phyloP scores from a whole-genome alignment of 1,284 basidiomycete genomes.

The Puccinia polysora region DNA sequence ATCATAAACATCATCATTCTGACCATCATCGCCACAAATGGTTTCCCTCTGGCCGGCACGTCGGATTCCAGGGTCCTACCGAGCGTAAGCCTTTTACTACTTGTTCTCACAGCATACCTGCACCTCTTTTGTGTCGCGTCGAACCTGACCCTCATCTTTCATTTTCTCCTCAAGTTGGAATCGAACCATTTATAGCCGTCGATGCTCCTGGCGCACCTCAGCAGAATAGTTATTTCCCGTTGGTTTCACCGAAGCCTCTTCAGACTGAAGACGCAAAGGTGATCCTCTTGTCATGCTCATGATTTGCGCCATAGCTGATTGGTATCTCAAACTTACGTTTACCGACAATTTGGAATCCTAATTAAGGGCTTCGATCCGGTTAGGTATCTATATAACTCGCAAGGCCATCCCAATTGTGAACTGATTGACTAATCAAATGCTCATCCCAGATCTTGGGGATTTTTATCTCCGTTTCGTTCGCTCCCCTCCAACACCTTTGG shows the following conservation, averaged over 20 bases:
- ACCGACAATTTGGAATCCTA: background rate
- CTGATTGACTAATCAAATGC: background rate
- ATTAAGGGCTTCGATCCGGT: constrained; percentile 15
- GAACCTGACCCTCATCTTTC: background rate
- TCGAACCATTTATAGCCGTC: constrained; percentile 35
- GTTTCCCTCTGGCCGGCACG: constrained; percentile 16
- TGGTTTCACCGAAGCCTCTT: constrained; percentile 19
- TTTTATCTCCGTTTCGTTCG: constrained; percentile 42
- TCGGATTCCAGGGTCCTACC: constrained; percentile 24
- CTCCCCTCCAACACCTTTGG: constrained; percentile 39
- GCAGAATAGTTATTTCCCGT: constrained; percentile 28
- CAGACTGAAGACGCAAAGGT: background rate
- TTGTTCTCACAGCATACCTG: background rate
- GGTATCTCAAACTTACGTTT: background rate
- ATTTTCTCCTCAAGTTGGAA: constrained; percentile 16
- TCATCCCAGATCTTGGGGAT: constrained; percentile 38
- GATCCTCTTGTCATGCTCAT: background rate
- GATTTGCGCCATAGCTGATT: background rate
- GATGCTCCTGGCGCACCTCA: constrained; percentile 1
- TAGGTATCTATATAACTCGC: background rate
- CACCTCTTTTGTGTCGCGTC: background rate
- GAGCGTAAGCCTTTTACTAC: constrained; percentile 14
- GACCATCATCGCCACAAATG: background rate
- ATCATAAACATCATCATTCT: constrained; percentile 1
- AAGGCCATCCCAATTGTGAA: background rate